Evolutionary conservation across 345 rosid genomes (phyloP).

Genomic region (Eucalyptus rudis): DNA sequence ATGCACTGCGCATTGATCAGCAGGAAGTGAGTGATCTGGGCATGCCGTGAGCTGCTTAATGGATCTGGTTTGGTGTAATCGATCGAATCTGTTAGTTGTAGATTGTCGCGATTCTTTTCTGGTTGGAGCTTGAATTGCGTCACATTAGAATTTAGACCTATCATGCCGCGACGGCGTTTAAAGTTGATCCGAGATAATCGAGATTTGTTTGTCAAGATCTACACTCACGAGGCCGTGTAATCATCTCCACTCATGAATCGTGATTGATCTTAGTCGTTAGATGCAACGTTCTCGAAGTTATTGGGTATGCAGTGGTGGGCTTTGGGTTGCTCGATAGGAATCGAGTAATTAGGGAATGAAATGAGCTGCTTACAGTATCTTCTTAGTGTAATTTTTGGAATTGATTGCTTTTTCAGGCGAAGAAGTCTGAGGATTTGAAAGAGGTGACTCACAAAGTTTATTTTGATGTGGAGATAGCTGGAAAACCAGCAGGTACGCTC

Average conservation of each 20-base stretch:
- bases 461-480: slow-evolving; percentile 85
- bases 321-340: background rate
- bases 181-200: background rate
- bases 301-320: background rate
- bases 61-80: background rate
- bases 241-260: background rate
- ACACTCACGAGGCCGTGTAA: background rate
- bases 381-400: background rate
- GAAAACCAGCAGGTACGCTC: slow-evolving; percentile 66
- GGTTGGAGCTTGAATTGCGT: background rate
- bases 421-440: slow-evolving; percentile 45
- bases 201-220: background rate
- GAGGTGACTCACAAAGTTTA: slow-evolving; percentile 82
- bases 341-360: background rate
- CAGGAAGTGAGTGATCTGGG: background rate
- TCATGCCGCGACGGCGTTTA: background rate
- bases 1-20: background rate
- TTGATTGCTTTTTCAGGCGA: slow-evolving; percentile 40
- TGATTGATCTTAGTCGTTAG: background rate
- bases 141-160: background rate
- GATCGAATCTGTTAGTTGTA: background rate
- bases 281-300: background rate
- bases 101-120: background rate
- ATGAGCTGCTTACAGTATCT: background rate
- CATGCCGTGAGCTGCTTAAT: background rate